Conservation (phyloP, 148 eudicot genomes). For the Salicornia ramosissima region DNA sequence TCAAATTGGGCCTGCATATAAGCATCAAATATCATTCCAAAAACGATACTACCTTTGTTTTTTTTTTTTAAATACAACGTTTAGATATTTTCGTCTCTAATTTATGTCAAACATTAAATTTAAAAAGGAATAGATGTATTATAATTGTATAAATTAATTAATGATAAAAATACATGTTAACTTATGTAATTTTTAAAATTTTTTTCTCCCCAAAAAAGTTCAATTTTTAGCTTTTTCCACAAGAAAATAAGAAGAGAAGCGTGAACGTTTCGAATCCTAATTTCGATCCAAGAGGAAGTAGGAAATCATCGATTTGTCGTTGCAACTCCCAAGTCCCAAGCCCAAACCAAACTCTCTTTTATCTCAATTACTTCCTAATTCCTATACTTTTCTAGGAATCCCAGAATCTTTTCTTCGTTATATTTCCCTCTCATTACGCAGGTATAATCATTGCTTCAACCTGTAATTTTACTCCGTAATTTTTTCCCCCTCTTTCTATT, state of each 20-base stretch:
- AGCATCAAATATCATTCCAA: too few relatives aligned
- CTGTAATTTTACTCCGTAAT: not conserved
- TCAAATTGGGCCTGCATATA: too few relatives aligned
- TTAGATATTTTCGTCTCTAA: too few relatives aligned
- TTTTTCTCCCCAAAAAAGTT: too few relatives aligned
- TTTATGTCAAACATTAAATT: too few relatives aligned
- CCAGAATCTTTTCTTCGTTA: not conserved
- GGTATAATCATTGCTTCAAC: not conserved
- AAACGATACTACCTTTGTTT: too few relatives aligned
- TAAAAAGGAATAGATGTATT: too few relatives aligned
- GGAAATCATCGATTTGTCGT: not conserved
- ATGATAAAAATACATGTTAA: too few relatives aligned
- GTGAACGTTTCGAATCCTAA: not conserved
- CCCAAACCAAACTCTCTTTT: not conserved
- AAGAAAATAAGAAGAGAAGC: not conserved
- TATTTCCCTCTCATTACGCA: constrained; percentile 9
- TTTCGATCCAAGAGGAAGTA: not conserved
- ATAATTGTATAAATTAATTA: too few relatives aligned
- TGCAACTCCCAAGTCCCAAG: not conserved
- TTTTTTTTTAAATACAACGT: too few relatives aligned
- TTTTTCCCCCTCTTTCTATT: not conserved
- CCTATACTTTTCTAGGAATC: not conserved
- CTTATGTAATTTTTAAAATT: too few relatives aligned
- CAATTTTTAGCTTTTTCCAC: too few relatives aligned
- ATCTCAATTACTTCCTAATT: not conserved